phyloP scores from a whole-genome alignment of 495 filamentous ascomycete genomes.

The Bathelium albidoporum region DNA sequence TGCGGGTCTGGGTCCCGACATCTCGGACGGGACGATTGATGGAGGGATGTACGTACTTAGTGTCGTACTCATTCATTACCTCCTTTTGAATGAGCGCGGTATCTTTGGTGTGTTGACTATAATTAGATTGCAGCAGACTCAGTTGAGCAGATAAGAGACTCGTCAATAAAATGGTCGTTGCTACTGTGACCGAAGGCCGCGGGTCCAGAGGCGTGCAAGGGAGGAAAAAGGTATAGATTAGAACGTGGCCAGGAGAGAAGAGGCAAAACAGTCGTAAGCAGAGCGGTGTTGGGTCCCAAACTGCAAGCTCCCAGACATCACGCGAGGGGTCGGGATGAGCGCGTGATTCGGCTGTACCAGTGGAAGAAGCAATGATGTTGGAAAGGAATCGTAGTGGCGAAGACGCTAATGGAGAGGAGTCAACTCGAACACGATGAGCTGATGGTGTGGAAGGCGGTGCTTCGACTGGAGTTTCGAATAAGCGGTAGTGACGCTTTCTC shows the following conservation, averaged over 20 bases:
- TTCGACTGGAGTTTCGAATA: slow-evolving; percentile 82
- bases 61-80: slow-evolving; percentile 91
- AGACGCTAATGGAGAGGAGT: slow-evolving; percentile 68
- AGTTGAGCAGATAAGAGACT: slow-evolving; percentile 69
- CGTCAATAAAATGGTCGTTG: slow-evolving; percentile 64
- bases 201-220: slow-evolving; percentile 65
- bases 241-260: slow-evolving; percentile 84
- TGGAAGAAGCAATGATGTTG: slow-evolving; percentile 46
- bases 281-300: slow-evolving; percentile 88
- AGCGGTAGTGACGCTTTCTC: slow-evolving; percentile 73
- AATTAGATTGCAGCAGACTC: slow-evolving; percentile 54
- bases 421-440: slow-evolving; percentile 78
- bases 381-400: slow-evolving; percentile 73
- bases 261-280: slow-evolving; percentile 75
- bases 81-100: slow-evolving; percentile 73
- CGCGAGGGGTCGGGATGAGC: slow-evolving; percentile 73
- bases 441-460: slow-evolving; percentile 66
- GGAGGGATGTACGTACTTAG: slow-evolving; percentile 86
- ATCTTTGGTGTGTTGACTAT: slow-evolving; percentile 79
- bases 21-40: slow-evolving; percentile 73
- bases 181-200: slow-evolving; percentile 71
- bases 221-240: slow-evolving; percentile 80
- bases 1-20: slow-evolving; percentile 57
- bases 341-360: slow-evolving; percentile 60
- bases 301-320: slow-evolving; percentile 89